Conservation (phyloP, 2,329 filamentous ascomycete species). For the Juglanconis sp. region DNA sequence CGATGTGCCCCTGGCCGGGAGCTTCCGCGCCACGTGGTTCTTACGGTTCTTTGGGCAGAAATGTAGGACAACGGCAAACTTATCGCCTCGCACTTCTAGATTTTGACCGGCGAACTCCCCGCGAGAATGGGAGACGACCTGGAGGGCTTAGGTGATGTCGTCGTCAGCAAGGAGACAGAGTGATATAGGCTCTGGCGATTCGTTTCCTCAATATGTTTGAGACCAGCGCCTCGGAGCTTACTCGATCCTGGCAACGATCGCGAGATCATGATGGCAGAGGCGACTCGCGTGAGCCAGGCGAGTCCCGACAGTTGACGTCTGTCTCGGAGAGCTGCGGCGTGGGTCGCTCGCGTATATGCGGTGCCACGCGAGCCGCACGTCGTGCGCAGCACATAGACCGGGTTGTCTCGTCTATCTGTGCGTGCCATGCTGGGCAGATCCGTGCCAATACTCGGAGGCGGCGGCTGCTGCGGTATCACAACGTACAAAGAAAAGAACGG, state of each 20-base stretch:
- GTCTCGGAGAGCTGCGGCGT: not conserved
- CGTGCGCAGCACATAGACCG: not conserved
- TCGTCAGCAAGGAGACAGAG: not conserved
- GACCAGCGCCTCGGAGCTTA: not conserved
- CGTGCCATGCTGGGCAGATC: not conserved
- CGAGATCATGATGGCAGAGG: not conserved
- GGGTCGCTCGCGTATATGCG: not conserved
- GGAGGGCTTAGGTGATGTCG: not conserved
- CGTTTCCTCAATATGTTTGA: not conserved
- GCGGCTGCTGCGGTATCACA: slow-evolving; percentile 1
- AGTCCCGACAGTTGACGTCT: not conserved
- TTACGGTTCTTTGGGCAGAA: not conserved
- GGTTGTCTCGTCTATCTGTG: not conserved
- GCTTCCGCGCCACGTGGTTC: not conserved
- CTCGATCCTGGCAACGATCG: not conserved
- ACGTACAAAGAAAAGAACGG: not conserved
- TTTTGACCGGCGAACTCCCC: not conserved
- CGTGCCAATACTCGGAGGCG: not conserved
- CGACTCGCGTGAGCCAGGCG: not conserved
- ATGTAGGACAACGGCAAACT: not conserved
- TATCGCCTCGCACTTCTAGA: not conserved
- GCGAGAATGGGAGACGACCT: not conserved
- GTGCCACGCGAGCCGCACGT: slow-evolving; percentile 8
- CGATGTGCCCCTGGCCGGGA: not conserved
- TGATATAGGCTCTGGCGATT: not conserved